Base-by-base conservation (phyloP, 352 stramenopile species). In the Globisporangium carolinianum region DNA sequence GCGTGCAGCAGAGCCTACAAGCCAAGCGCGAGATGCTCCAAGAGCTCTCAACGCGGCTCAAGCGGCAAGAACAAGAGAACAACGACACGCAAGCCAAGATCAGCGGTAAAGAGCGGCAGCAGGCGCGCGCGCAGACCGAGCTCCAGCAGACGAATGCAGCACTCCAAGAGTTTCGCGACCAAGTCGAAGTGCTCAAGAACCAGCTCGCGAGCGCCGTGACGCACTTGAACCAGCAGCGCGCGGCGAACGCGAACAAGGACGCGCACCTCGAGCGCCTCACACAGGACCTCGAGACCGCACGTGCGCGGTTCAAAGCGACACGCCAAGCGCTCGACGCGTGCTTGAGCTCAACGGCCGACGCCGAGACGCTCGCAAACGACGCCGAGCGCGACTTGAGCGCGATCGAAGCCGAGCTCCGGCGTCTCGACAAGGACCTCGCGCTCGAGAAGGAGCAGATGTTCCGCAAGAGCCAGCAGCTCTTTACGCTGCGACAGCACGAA, bases 401-500 rank as follows among this genome's bases (percentile, higher is more conserved):
- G 51, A 89, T 91, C 69, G 81, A 86, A 54, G 66, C 51, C 45
- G 79, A 89, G 51, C 53, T 83, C 14, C 75, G 76, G 60, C 76
- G 62, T 17, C 63, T 92, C 8, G 79, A 94, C 24, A 93, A 93
- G 61, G 80, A 92, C 12, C 79, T 94, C 32, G 49, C 71, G n/a
- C 58, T 71, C 39, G 78, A 98, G 47, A 98, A 98, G 66, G 87
- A 98, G 47, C 79, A 81, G 61, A 93, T 97, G 73, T 98, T 98
- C 65, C 88, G 88, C 52, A 83, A 93, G 58, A 95, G 76, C 48
- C 89, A 98, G 67, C 71, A 82, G 51, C 73, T 98, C 7, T 95
- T 96, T 58, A 76, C 68, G 5, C 67, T 97, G 41, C 79, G 87
- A 7, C 86, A 97, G 60, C 75, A 87, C 53, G 95, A 98, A 67